phyloP scores from a whole-genome alignment of 1,284 basidiomycete genomes.

The Cryptococcus deneoformans region DNA sequence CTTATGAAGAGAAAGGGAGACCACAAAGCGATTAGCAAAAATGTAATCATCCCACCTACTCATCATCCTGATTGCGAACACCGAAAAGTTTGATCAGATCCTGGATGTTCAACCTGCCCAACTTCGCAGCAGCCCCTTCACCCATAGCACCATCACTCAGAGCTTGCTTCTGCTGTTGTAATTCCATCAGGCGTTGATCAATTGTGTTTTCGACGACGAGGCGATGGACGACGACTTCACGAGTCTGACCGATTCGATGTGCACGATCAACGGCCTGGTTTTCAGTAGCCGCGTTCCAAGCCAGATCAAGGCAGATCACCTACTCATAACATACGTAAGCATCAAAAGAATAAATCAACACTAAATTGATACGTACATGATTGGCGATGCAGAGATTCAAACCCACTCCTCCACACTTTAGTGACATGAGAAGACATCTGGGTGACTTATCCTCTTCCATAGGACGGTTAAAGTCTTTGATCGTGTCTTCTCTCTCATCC shows the following conservation, averaged over 20 bases:
- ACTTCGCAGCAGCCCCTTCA: conserved; percentile 40
- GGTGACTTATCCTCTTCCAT: conserved; percentile 22
- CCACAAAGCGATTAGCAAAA: no score
- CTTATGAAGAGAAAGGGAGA: no score
- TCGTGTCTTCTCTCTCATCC: conserved; percentile 32
- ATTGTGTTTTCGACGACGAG: conserved; percentile 57
- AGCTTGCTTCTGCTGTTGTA: conserved; percentile 34
- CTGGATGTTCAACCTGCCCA: conserved; percentile 24
- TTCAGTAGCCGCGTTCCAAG: conserved; percentile 48
- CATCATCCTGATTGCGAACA: conserved; percentile 1
- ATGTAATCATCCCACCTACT: not conserved
- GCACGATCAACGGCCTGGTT: conserved; percentile 51
- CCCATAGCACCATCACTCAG: conserved; percentile 49
- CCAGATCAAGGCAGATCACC: conserved; percentile 39
- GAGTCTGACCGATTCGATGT: conserved; percentile 89
- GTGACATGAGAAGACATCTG: conserved; percentile 46
- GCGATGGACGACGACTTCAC: conserved; percentile 77
- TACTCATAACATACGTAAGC: not conserved
- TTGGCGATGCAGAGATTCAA: conserved; percentile 42
- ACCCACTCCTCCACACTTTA: conserved; percentile 46
- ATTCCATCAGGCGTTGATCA: conserved; percentile 43
- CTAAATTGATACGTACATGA: conserved; percentile 25
- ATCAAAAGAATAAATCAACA: not conserved
- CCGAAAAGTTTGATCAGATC: conserved; percentile 30
- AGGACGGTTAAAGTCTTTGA: conserved; percentile 33